Evolutionary conservation across 805 yeast species (phyloP).

Genomic region (Nakazawaea wyomingensis): DNA sequence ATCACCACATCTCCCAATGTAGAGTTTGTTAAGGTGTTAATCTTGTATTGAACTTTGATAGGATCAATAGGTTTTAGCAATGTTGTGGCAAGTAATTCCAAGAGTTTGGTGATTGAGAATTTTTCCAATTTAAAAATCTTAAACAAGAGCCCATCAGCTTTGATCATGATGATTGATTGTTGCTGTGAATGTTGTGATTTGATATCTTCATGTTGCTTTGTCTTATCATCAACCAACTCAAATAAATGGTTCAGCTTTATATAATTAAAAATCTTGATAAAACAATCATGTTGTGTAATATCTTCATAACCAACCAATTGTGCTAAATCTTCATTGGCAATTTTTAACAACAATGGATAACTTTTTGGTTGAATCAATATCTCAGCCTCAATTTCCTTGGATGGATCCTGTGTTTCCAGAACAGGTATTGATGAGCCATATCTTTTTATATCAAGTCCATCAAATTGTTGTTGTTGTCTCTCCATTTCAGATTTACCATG

Average conservation of each 20-base stretch:
- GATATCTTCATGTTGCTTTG: constrained; percentile 16
- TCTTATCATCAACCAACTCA: constrained; percentile 22
- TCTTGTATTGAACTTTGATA: constrained; percentile 65
- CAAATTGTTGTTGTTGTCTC: constrained; percentile 49
- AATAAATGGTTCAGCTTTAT: constrained; percentile 31
- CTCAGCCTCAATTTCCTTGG: constrained; percentile 55
- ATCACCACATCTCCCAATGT: constrained; percentile 76
- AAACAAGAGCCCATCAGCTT: constrained; percentile 40
- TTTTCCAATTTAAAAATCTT: constrained; percentile 44
- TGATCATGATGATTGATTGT: constrained; percentile 23
- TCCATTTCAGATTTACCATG: constrained; percentile 23
- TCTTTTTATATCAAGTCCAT: constrained; percentile 85
- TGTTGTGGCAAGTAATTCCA: constrained; percentile 59
- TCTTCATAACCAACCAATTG: constrained; percentile 70
- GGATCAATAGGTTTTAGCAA: constrained; percentile 79
- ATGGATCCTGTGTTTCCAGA: constrained; percentile 19
- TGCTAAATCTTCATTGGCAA: constrained; percentile 58
- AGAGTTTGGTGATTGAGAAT: constrained; percentile 65
- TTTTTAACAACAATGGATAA: constrained; percentile 58
- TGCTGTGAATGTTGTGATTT: constrained; percentile 15
- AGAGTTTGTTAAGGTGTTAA: constrained; percentile 70
- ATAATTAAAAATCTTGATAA: constrained; percentile 35
- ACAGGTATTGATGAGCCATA: constrained; percentile 45
- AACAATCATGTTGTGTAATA: constrained; percentile 78
- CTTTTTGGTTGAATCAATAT: constrained; percentile 81